These are phyloP conservation scores for Neurospora intermedia DNA, from an alignment of 495 filamentous ascomycete genomes.

Conservation along the genomic window DNA sequence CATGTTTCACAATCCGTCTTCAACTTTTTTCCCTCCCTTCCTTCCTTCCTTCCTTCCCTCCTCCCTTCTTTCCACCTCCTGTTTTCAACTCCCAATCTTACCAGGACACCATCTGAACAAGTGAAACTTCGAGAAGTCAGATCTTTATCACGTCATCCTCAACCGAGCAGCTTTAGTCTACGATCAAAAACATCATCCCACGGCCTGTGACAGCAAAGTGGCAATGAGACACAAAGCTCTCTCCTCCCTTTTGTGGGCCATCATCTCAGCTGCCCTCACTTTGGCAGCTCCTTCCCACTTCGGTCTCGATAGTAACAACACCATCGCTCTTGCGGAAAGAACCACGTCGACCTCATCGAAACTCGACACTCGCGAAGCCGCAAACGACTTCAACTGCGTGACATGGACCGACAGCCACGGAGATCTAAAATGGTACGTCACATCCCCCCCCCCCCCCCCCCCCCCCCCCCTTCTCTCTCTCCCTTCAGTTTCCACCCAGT, in stretches of 20 bases:
- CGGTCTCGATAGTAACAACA: background rate
- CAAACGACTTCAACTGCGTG: background rate
- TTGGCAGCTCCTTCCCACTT: background rate
- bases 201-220: background rate
- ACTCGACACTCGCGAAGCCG: background rate
- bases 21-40: background rate
- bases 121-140: background rate
- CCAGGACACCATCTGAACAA: background rate
- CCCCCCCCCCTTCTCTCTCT: no score
- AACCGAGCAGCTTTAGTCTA: no score
- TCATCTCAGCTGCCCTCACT: background rate
- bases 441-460: no score
- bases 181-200: background rate
- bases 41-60: background rate
- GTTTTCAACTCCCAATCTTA: background rate
- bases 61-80: background rate
- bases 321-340: background rate
- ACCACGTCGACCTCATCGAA: background rate
- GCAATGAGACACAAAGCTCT: background rate
- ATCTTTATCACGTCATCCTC: background rate
- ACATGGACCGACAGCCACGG: background rate
- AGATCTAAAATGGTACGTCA: background rate
- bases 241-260: background rate
- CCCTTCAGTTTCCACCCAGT: no score
- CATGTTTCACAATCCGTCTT: background rate